phyloP scores from a whole-genome alignment of 73 alveolate genomes.

The Uronychia setigera region DNA sequence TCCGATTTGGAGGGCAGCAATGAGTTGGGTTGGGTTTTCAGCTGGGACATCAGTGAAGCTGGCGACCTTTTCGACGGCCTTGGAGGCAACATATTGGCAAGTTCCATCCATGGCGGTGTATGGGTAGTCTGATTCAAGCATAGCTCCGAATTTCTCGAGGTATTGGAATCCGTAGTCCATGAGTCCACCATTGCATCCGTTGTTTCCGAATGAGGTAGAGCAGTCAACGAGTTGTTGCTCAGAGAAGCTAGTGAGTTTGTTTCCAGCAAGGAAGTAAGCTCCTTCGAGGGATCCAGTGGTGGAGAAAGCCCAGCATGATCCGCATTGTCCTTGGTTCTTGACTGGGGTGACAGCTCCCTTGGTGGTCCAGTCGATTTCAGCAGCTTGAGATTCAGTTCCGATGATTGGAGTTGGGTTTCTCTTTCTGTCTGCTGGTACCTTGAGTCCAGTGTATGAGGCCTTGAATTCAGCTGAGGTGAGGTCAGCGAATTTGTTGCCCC shows the following conservation, averaged over 20 bases:
- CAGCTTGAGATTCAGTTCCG: no score
- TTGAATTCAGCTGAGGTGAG: background rate
- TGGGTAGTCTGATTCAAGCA: conserved; percentile 28
- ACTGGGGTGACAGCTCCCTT: conserved; percentile 49
- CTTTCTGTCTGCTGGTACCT: no score
- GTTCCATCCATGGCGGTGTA: conserved; percentile 16
- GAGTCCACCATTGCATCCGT: conserved; percentile 61
- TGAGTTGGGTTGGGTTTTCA: conserved; percentile 23
- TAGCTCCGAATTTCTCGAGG: conserved; percentile 6
- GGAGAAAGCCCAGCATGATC: conserved; percentile 92
- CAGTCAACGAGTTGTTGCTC: conserved; percentile 92
- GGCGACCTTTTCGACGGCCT: background rate
- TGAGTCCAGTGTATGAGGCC: no score
- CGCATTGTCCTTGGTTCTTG: conserved; percentile 84
- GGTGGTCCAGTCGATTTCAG: conserved; percentile 68
- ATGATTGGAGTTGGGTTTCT: no score
- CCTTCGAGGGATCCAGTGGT: conserved; percentile 78
- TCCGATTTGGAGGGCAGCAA: conserved; percentile 47
- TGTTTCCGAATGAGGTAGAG: conserved; percentile 28
- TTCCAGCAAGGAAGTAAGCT: conserved; percentile 50
- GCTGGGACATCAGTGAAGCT: conserved; percentile 43
- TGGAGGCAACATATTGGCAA: background rate
- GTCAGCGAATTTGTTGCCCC: conserved; percentile 41
- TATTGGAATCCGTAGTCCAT: conserved; percentile 24
- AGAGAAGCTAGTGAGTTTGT: conserved; percentile 66